A percentile compares a stretch with the other conserved stretches of the same genome.
Conservation (phyloP, 805 yeast genomes). For the Nematodospora valgi region DNA sequence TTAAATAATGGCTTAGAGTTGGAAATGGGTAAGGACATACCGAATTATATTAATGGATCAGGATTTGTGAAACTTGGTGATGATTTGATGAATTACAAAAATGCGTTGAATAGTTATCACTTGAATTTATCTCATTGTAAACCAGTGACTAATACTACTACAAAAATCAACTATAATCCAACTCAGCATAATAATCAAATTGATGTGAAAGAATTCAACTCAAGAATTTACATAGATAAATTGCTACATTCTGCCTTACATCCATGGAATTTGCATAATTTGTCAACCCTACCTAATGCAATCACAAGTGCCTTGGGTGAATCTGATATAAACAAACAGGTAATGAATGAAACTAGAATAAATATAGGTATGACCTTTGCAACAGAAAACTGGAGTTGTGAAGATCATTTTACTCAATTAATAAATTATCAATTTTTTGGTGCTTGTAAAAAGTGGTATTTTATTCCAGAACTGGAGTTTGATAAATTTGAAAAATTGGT, state of each 20-base stretch:
- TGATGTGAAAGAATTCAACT: conserved; percentile 16
- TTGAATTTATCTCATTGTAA: conserved; percentile 8
- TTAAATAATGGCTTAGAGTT: conserved; percentile 23
- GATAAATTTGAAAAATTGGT: conserved; percentile 48
- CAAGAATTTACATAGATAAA: conserved; percentile 16
- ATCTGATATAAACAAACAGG: conserved; percentile 41
- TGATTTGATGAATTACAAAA: conserved; percentile 24
- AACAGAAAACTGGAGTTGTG: conserved; percentile 54
- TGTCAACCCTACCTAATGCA: conserved; percentile 49
- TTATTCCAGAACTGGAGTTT: conserved; percentile 55
- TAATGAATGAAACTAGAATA: conserved; percentile 41
- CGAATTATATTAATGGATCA: conserved; percentile 31
- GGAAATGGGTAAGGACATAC: conserved; percentile 23
- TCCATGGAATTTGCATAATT: conserved; percentile 59
- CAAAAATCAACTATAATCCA: background rate
- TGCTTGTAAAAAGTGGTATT: conserved; percentile 55
- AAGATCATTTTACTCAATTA: conserved; percentile 56
- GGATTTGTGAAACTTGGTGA: conserved; percentile 32
- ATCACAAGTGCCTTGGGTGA: conserved; percentile 43
- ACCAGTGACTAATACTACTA: background rate
- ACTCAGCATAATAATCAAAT: conserved; percentile 3
- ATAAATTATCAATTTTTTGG: conserved; percentile 57
- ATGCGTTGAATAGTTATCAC: conserved; percentile 17
- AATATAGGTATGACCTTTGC: conserved; percentile 54
- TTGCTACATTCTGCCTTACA: conserved; percentile 22